Evolutionary conservation across 2,329 filamentous ascomycete species (phyloP).

Genomic region (Neonectria ditissima): DNA sequence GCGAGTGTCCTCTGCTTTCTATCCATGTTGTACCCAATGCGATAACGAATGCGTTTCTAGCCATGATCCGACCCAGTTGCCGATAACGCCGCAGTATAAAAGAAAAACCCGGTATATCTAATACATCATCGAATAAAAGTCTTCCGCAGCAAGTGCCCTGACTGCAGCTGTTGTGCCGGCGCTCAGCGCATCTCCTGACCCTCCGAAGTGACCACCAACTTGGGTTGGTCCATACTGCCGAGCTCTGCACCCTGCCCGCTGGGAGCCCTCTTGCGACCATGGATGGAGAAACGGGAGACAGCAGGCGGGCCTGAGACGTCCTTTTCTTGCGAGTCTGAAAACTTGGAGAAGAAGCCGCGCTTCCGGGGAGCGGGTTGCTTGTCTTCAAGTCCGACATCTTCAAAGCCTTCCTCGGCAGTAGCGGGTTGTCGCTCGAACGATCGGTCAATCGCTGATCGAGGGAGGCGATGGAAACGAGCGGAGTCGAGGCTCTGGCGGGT

Average conservation of each 20-base stretch:
- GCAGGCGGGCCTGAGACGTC: conserved; percentile 50
- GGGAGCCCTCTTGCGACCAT: conserved; percentile 76
- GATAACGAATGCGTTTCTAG: conserved; percentile 44
- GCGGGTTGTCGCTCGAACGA: conserved; percentile 70
- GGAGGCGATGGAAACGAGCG: conserved; percentile 70
- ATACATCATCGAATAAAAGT: conserved; percentile 41
- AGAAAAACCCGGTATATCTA: conserved; percentile 44
- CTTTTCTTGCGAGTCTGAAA: conserved; percentile 70
- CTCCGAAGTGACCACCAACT: conserved; percentile 43
- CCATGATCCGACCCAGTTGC: conserved; percentile 35
- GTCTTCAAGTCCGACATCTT: conserved; percentile 91
- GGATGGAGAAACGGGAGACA: conserved; percentile 73
- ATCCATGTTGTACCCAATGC: conserved; percentile 33
- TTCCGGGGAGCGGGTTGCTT: conserved; percentile 61
- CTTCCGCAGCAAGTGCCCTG: conserved; percentile 9
- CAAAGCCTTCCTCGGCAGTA: conserved; percentile 85
- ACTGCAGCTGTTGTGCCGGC: not conserved
- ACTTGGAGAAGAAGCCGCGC: conserved; percentile 80
- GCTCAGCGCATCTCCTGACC: conserved; percentile 44
- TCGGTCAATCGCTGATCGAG: conserved; percentile 70
- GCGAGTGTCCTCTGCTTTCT: conserved; percentile 30
- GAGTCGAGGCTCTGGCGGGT: conserved; percentile 86
- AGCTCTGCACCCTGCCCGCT: conserved; percentile 77
- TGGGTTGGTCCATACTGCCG: conserved; percentile 66
- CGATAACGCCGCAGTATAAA: conserved; percentile 42